Evolutionary conservation across 2,329 filamentous ascomycete species (phyloP).

Genomic region (Xylariomycetidae sp.): DNA sequence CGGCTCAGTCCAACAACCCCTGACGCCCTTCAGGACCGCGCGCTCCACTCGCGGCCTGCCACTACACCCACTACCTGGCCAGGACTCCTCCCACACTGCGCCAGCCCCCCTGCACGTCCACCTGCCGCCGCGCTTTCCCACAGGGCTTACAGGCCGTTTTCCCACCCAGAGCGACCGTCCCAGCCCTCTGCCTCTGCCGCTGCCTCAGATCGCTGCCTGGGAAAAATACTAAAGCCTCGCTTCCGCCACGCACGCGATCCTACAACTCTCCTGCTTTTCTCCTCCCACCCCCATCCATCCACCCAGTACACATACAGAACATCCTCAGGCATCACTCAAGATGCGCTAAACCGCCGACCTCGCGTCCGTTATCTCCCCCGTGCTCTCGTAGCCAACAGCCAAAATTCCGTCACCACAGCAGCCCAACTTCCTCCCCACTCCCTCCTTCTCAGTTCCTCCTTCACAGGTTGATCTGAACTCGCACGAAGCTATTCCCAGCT

Average conservation of each 20-base stretch:
- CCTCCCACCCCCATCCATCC: conserved; percentile 27
- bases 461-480: conserved; percentile 61
- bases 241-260: conserved; percentile 18
- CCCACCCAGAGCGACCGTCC: neutral
- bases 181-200: neutral
- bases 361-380: conserved; percentile 30
- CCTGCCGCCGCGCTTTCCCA: neutral
- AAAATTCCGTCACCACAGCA: conserved; percentile 47
- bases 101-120: neutral
- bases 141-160: conserved; percentile 2
- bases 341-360: conserved; percentile 51
- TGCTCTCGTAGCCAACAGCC: conserved; percentile 34
- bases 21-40: conserved; percentile 2
- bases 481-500: conserved; percentile 51
- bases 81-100: neutral
- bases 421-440: conserved; percentile 42
- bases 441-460: conserved; percentile 45
- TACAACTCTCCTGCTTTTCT: conserved; percentile 29
- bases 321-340: conserved; percentile 37
- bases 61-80: too few species aligned
- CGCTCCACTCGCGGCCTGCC: too few species aligned
- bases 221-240: conserved; percentile 25
- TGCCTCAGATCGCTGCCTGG: conserved; percentile 21
- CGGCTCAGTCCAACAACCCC: conserved; percentile 6
- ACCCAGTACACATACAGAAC: conserved; percentile 27